Conservation (phyloP, 495 filamentous ascomycete species). For the Lophiostoma macrostomum region DNA sequence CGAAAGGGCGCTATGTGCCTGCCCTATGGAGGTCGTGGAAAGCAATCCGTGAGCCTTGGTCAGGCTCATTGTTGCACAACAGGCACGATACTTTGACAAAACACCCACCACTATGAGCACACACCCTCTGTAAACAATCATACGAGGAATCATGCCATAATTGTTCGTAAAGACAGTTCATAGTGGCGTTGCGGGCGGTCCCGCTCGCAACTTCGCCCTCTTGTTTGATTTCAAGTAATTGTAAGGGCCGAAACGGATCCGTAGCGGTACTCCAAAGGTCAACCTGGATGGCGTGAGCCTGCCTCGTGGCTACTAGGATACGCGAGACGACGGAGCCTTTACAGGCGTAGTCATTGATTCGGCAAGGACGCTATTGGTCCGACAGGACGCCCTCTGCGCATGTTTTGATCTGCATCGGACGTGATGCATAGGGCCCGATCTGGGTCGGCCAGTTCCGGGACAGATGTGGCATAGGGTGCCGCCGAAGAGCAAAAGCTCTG, state of each 20-base stretch:
- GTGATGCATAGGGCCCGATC: too few relatives aligned
- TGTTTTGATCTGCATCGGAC: too few relatives aligned
- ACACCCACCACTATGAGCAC: not conserved
- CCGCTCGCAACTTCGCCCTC: not conserved
- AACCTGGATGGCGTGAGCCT: too few relatives aligned
- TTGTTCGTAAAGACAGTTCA: not conserved
- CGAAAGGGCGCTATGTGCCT: not conserved
- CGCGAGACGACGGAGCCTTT: too few relatives aligned
- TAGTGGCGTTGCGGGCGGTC: not conserved
- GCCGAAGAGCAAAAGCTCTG: not conserved
- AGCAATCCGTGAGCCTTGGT: not conserved
- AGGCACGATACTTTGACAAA: not conserved
- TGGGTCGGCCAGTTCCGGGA: not conserved
- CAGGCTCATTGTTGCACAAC: not conserved
- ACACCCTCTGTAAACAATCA: not conserved
- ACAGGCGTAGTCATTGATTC: too few relatives aligned
- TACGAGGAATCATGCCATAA: slow-evolving; percentile 11
- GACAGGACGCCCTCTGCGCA: too few relatives aligned
- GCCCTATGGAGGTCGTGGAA: not conserved
- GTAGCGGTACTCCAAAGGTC: too few relatives aligned
- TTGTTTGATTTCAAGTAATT: too few relatives aligned
- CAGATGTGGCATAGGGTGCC: not conserved
- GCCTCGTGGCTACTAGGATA: too few relatives aligned
- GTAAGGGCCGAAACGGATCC: too few relatives aligned
- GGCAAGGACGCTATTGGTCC: too few relatives aligned